Evolutionary conservation across 164 flowering plant genomes (phyloP), one percentile per base, ranked within the genome.

Genomic region (Stephania cephalantha): DNA sequence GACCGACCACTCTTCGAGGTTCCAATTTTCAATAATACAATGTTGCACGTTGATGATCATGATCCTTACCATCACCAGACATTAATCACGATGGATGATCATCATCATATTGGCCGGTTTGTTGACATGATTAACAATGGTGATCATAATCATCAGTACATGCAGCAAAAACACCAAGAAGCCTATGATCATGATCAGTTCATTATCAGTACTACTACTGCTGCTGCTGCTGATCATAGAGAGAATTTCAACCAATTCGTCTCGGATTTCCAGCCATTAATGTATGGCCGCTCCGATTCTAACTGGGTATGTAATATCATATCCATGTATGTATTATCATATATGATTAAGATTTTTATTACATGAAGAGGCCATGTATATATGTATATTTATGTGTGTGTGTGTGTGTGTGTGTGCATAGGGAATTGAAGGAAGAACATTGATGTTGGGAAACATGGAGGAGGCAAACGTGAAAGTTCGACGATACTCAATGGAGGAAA

Each of bases 401-500:
- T 25, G 25, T 25, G 0, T 25, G 42, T 35, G 42, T 61, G 20
- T n/a, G 31, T 31, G 11, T 68, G 0, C 31, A 6, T 68, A 90
- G 89, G 87, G 81, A 76, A 75, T 80, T 25, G 80, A 82, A 78
- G 73, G 76, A 6, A 82, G 77, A 31, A 75, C 81, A 72, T 66
- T 63, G 3, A 2, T 50, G 55, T 50, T 50, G 1, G 46, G 67
- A 22, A 77, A 70, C 6, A 70, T 48, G 13, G 89, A 83, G 53
- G 87, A 85, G 2, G 46, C 81, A 10, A 75, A 58, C 52, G 53
- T 71, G 46, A 90, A 86, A 74, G 86, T 90, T 18, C 87, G 87
- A 3, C 76, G 86, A 53, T 93, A 91, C 75, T 81, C 92, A 0
- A 87, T 73, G 10, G 97, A 91, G 81, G 97, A 91, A 80, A 89